phyloP scores from a whole-genome alignment of 371 early-diverging fungal species.

The Syncephalis fuscata region DNA sequence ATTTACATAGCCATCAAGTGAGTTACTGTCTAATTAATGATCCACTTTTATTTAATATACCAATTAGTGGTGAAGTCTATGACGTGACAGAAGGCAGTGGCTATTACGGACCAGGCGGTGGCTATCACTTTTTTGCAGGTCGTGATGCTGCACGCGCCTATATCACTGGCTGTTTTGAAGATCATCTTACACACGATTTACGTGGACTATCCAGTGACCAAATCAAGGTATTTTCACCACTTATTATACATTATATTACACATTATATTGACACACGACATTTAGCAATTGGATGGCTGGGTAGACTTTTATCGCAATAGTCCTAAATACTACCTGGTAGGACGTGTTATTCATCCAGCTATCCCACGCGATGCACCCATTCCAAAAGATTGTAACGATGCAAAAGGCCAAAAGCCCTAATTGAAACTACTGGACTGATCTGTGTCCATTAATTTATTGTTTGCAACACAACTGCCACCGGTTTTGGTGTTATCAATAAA shows the following conservation, averaged over 20 bases:
- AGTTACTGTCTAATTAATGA: constrained; percentile 5
- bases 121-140: constrained; percentile 85
- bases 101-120: constrained; percentile 66
- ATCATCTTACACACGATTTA: constrained; percentile 84
- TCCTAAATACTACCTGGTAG: constrained; percentile 73
- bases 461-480: too few relatives aligned
- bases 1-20: constrained; percentile 82
- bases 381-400: constrained; percentile 43
- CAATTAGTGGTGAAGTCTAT: constrained; percentile 58
- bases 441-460: too few relatives aligned
- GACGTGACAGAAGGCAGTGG: constrained; percentile 57
- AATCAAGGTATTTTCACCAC: constrained; percentile 29
- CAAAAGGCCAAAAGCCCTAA: too few relatives aligned
- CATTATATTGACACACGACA: neutral
- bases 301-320: constrained; percentile 69
- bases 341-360: constrained; percentile 56
- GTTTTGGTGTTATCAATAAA: too few relatives aligned
- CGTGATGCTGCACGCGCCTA: constrained; percentile 86
- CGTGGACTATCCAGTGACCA: constrained; percentile 61
- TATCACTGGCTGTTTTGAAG: constrained; percentile 85
- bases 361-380: constrained; percentile 67
- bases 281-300: constrained; percentile 67
- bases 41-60: neutral
- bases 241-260: neutral
- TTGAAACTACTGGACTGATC: too few relatives aligned